These are phyloP conservation scores for Microcos paniculata DNA, from an alignment of 345 rosid genomes.

Conservation along the genomic window DNA sequence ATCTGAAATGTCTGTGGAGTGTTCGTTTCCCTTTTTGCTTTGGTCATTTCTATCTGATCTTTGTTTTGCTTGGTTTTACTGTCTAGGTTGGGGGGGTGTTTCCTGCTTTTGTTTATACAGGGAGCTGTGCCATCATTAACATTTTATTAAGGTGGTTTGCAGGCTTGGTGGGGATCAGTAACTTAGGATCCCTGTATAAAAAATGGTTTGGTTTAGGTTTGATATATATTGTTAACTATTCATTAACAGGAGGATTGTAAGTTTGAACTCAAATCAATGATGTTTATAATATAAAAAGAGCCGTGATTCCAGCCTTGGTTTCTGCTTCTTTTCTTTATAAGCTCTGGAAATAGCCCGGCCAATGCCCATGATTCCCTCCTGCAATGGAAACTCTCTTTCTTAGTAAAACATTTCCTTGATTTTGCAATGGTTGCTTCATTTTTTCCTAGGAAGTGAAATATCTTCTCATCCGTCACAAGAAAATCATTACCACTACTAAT, in stretches of 20 bases:
- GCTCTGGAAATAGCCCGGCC: no score
- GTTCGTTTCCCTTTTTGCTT: background rate
- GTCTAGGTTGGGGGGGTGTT: background rate
- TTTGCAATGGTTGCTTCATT: no score
- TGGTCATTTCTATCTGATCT: background rate
- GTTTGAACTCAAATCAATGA: background rate
- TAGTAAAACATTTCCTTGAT: no score
- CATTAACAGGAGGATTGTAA: constrained; percentile 2
- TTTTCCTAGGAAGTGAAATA: no score
- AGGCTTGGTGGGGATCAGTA: constrained; percentile 4
- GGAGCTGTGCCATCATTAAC: constrained; percentile 7
- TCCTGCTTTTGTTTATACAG: background rate
- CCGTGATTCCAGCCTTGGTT: background rate
- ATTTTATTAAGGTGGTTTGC: constrained; percentile 9
- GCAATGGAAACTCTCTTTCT: no score
- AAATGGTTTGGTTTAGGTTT: background rate
- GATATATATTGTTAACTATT: background rate
- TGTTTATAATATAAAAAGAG: constrained; percentile 5
- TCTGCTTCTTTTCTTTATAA: background rate
- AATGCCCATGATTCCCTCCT: no score
- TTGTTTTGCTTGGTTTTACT: background rate
- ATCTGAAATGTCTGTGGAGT: constrained; percentile 2
- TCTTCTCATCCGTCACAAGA: no score
- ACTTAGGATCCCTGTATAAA: constrained; percentile 4
- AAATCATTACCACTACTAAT: no score